Percentiles rank a stretch among this genome's conserved stretches.
Conservation (phyloP, 108 stramenopile species). For the Nitzschia sp. region DNA sequence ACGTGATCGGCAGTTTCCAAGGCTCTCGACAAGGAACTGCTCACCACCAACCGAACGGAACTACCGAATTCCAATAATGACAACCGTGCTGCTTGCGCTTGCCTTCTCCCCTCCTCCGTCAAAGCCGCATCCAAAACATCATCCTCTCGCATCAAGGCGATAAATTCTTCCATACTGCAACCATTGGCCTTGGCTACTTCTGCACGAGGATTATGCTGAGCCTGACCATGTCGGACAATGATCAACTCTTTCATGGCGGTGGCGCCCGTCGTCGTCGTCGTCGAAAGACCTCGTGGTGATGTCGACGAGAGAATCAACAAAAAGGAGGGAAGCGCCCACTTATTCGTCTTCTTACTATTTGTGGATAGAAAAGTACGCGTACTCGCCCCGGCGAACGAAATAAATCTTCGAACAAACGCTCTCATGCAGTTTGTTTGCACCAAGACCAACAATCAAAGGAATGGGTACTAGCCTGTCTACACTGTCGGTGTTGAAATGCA, state of each 20-base stretch:
- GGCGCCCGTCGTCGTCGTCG: too few relatives aligned
- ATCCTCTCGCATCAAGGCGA: slow-evolving; percentile 70
- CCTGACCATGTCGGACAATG: slow-evolving; percentile 77
- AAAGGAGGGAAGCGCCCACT: too few relatives aligned
- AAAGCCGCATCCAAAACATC: slow-evolving; percentile 66
- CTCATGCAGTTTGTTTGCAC: too few relatives aligned
- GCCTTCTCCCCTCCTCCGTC: slow-evolving; percentile 59
- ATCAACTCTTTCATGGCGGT: slow-evolving; percentile 59
- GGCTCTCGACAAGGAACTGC: slow-evolving; percentile 39
- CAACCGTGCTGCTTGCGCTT: slow-evolving; percentile 33
- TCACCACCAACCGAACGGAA: slow-evolving; percentile 39
- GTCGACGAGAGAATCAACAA: too few relatives aligned
- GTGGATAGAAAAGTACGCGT: too few relatives aligned
- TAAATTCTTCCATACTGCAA: slow-evolving; percentile 67
- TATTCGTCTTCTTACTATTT: too few relatives aligned
- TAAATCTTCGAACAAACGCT: too few relatives aligned
- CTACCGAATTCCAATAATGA: slow-evolving; percentile 16
- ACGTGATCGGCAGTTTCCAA: slow-evolving; percentile 43
- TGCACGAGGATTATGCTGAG: slow-evolving; percentile 79
- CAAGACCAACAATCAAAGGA: too few relatives aligned
- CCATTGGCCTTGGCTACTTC: slow-evolving; percentile 64
- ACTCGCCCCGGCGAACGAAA: too few relatives aligned
- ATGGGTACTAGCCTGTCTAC: too few relatives aligned
- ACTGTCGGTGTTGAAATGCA: too few relatives aligned
- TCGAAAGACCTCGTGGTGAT: too few relatives aligned